Conservation (phyloP, 164 flowering plant species). For the Santalum album region DNA sequence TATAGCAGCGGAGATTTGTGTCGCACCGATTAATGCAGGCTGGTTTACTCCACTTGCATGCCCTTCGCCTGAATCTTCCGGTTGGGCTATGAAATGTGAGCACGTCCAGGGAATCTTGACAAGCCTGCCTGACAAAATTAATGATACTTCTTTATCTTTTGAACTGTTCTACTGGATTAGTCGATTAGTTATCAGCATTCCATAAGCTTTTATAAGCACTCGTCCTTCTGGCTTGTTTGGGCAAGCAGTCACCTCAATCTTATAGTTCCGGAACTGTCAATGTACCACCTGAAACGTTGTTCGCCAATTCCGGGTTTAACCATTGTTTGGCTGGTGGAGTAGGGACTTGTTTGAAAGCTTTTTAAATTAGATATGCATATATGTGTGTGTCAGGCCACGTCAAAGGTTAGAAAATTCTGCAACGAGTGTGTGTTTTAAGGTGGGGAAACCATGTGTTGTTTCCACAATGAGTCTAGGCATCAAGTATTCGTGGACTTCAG, state of each 20-base stretch:
- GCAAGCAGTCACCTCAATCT: slow-evolving; percentile 42
- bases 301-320: neutral
- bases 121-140: slow-evolving; percentile 67
- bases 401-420: too few relatives aligned
- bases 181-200: slow-evolving; percentile 84
- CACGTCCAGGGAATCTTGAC: slow-evolving; percentile 51
- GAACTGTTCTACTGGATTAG: too few relatives aligned
- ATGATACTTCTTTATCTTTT: too few relatives aligned
- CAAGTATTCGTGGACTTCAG: too few relatives aligned
- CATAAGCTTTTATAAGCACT: slow-evolving; percentile 52
- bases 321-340: neutral
- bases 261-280: slow-evolving; percentile 59
- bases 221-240: slow-evolving; percentile 76
- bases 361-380: too few relatives aligned
- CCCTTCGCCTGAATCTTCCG: slow-evolving; percentile 35
- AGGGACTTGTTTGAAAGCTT: too few relatives aligned
- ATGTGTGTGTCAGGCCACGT: too few relatives aligned
- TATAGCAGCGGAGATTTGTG: slow-evolving; percentile 26
- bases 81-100: slow-evolving; percentile 55
- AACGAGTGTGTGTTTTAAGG: too few relatives aligned
- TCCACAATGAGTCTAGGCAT: too few relatives aligned
- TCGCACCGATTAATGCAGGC: slow-evolving; percentile 44
- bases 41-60: slow-evolving; percentile 55
- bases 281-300: slow-evolving; percentile 54
- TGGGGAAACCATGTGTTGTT: too few relatives aligned